A percentile compares a stretch with the other conserved stretches of the same genome.
These are phyloP conservation scores for Stromatinia cepivora DNA, from an alignment of 2,329 filamentous ascomycete genomes.

Conservation along the genomic window DNA sequence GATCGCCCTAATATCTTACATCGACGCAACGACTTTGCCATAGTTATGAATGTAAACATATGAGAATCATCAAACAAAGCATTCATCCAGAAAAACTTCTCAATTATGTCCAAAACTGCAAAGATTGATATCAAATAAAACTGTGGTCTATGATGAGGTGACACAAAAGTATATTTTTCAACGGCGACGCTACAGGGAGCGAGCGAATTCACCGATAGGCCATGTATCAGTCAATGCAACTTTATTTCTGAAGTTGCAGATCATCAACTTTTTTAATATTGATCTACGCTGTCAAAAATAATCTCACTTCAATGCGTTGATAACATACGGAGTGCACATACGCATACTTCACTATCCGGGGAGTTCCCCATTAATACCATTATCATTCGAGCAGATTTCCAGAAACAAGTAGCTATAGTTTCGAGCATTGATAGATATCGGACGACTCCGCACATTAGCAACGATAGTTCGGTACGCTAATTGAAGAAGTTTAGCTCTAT, in stretches of 20 bases:
- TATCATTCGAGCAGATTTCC: too few relatives aligned
- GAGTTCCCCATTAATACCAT: too few relatives aligned
- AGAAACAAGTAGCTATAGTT: too few relatives aligned
- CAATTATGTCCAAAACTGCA: background rate
- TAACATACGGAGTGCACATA: too few relatives aligned
- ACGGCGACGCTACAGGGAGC: background rate
- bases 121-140: background rate
- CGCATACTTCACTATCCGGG: too few relatives aligned
- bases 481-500: too few relatives aligned
- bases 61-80: background rate
- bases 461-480: too few relatives aligned
- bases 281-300: constrained; percentile 3
- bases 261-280: background rate
- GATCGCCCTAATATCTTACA: background rate
- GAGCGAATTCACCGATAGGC: background rate
- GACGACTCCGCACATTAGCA: too few relatives aligned
- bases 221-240: background rate
- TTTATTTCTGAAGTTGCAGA: background rate
- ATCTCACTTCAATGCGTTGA: background rate
- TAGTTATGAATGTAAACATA: background rate
- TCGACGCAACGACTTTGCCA: background rate
- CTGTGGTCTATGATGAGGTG: too few relatives aligned
- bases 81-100: background rate
- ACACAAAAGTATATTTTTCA: background rate
- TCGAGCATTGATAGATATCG: too few relatives aligned